These are phyloP conservation scores for Zygnema circumcarinatum DNA, from an alignment of 139 green algal species.

Conservation along the genomic window DNA sequence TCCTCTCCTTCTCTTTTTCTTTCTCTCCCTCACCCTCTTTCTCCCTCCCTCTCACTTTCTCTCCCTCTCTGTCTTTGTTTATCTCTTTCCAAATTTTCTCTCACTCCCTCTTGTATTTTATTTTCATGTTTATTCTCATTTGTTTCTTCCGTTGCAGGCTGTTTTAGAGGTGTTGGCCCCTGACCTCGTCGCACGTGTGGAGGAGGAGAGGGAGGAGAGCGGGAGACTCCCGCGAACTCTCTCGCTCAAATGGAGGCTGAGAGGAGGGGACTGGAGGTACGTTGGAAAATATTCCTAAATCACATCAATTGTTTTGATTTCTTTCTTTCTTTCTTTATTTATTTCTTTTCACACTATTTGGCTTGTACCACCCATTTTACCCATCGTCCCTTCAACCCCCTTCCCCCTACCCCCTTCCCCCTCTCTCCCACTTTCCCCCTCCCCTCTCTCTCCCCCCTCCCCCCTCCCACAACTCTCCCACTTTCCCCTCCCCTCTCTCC, in stretches of 20 bases:
- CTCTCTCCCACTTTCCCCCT: not conserved
- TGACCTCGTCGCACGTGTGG: slow-evolving; percentile 23
- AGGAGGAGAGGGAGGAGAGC: slow-evolving; percentile 42
- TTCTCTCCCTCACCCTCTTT: slow-evolving; percentile 12
- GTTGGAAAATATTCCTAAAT: not conserved
- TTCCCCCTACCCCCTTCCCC: too few relatives aligned
- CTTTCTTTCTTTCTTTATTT: too few relatives aligned
- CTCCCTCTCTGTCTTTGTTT: not conserved
- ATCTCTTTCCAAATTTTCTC: not conserved
- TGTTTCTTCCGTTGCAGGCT: not conserved
- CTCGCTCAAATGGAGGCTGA: slow-evolving; percentile 30
- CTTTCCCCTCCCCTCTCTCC: too few relatives aligned
- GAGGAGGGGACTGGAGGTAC: slow-evolving; percentile 5
- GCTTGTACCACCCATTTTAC: too few relatives aligned
- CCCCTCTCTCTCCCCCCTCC: not conserved
- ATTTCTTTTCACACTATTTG: too few relatives aligned
- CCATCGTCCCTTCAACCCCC: not conserved
- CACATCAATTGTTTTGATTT: too few relatives aligned
- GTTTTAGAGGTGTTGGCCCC: slow-evolving; percentile 10
- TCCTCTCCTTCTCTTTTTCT: slow-evolving; percentile 7
- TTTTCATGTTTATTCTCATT: not conserved
- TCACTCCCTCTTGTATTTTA: not conserved
- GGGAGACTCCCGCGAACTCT: slow-evolving; percentile 18
- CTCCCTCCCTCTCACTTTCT: not conserved
- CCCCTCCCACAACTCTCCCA: not conserved